Evolutionary conservation across 2,329 filamentous ascomycete species (phyloP), one percentile per base, ranked within the genome.

Genomic region (Cladosporium sp.): DNA sequence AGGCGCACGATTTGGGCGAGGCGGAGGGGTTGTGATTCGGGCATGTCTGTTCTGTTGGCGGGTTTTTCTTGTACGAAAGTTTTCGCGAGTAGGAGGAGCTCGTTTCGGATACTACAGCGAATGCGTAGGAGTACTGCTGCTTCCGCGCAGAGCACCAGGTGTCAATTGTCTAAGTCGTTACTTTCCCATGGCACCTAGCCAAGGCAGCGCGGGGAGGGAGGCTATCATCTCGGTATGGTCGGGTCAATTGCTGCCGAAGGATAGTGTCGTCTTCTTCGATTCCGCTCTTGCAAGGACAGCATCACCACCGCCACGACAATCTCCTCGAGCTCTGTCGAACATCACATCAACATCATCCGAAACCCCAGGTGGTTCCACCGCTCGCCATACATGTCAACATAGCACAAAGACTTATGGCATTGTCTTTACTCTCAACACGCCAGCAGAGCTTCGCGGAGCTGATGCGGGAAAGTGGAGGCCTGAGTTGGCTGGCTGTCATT

Each of bases 1-100:
- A 94, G 84, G 74, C 87, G 88, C 64, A 93, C 84, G 70, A 92
- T 89, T 78, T 93, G 91, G 47, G 85, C 90, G 71, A 92, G 84
- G 67, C 90, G 86, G 4, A 82, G 81, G 57, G 74, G 68, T 65
- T 69, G 26, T 24, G 61, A 21, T n/a, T 26, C 10, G 44, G 49
- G 10, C 47, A 63, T 59, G n/a, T 30, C 44, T 36, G 34, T 21
- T 11, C 11, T 51, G 47, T 30, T 4, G 49, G 14, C 18, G 41
- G 7, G 6, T 18, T 18, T 41, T 41, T 24, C 24, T 24, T 24
- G 24, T 24, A 24, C 24, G 24, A 24, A 24, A 24, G 24, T 24
- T 24, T 24, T 24, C 24, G 24, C 24, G 24, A 24, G 24, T 24
- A 24, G 24, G 24, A 24, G 24, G 24, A 24, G 24, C 24, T 24